Base-by-base conservation (phyloP, 257 asterid species). In the Nicotiana undulata region DNA sequence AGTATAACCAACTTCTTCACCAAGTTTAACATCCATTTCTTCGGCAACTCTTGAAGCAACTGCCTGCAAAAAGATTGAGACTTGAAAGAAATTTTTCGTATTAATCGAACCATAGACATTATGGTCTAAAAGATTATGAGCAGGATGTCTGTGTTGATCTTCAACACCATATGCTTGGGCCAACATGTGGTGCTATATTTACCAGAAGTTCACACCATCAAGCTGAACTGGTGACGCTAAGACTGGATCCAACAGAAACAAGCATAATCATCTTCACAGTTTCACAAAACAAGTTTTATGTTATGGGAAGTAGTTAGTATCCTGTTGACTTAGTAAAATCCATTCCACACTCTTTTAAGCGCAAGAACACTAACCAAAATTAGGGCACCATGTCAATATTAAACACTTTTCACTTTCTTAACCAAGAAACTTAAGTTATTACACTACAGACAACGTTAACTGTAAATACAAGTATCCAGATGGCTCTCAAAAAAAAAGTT, bases 1-100 rank as follows among this genome's bases (percentile, higher is more conserved):
- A 59, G 96, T 91, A 86, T 94, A 96, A 76, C 99, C 99, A 85
- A 94, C 98, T 88, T 92, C 98, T 61, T 92, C 97, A 10, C 99
- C 98, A 76, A 96, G 91, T 79, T 89, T 92, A 78, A 90, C 97
- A 65, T 93, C 96, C 96, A 96, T 91, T 91, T 96, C 99, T 84
- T 96, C 96, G 40, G 98, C 91, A 77, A 96, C 97, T 86, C 98
- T 90, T 32, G 96, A 83, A 60, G 99, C 90, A 80, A 94, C 98
- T 66, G 91, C 85, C 99, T 95, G 89, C 79, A 86, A 72, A 80
- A 77, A 31, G 81, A 85, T 34, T 53, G 78, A 51, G 59, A 66
- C 60, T 76, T 63, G 31, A 18, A 60, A 64, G 59, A 76, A 31
- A 51, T 56, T 24, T 80, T 24, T 66, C 15, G 40, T 12, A 64